Evolutionary conservation across 805 yeast species (phyloP), one percentile per base, ranked within the genome.

Genomic region (Lipomyces orientalis): DNA sequence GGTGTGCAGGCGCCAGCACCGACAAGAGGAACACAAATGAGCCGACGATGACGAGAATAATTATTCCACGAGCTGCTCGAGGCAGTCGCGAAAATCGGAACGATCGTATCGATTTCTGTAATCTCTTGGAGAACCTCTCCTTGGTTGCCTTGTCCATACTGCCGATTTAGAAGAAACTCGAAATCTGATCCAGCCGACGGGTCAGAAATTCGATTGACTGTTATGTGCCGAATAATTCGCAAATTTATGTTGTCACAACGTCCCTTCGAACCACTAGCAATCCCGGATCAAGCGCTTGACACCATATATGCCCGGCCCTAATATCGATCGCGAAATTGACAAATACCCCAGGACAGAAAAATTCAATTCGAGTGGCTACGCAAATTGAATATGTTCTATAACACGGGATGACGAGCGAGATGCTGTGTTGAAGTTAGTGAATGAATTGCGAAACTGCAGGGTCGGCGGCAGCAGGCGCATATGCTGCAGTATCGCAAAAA

Each of bases 71-170:
- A 33, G 39, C 10, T 2, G 63, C 12, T 19, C 65, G 59, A 9
- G 67, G 70, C 61, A 56, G 25, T 31, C 54, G 70, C 63, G 52
- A 54, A 62, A 67, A 37, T 25, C 67, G 52, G 56, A 67, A 62
- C 29, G 64, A 58, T 46, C 65, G 63, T n/a, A 64, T 64, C 58
- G 43, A 61, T n/a, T 65, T 65, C 54, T 64, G 65, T 39, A 58
- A 37, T 33, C 56, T 52, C 52, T 66, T 62, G 7, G 7, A 16
- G 37, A 31, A 34, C 34, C n/a, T 54, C 34, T 54, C 34, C 37
- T 54, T 54, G 37, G 35, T 1, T 31, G 34, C 57, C 16, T 34
- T 54, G n/a, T 54, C 57, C 37, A 31, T 34, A 1, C n/a, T 54
- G 34, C 37, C 19, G 19, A 46, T 46, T 46, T n/a, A 46, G 52